phyloP scores from a whole-genome alignment of 140 eudicot species.

The Senecio squalidus region DNA sequence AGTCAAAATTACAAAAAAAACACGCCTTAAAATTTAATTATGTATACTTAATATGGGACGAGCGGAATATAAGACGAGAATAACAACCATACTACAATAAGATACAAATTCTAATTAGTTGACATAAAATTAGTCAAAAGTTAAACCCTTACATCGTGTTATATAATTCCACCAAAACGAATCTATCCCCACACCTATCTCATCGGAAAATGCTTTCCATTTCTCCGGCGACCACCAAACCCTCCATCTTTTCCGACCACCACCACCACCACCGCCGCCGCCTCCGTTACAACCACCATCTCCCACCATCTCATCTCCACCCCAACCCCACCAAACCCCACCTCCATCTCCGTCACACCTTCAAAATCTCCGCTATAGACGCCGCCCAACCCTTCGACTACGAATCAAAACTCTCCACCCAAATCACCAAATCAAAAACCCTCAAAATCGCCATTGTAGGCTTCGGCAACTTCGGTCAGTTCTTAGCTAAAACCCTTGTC shows the following conservation, averaged over 20 bases:
- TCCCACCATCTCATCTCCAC: neutral
- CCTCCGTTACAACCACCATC: neutral
- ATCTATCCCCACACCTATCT: too few relatives aligned
- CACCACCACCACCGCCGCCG: neutral
- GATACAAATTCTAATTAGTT: too few relatives aligned
- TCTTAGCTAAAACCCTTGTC: constrained; percentile 50
- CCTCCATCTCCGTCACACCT: constrained; percentile 5
- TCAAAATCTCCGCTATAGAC: constrained; percentile 36
- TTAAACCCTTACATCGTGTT: too few relatives aligned
- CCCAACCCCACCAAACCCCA: neutral
- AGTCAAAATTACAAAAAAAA: too few relatives aligned
- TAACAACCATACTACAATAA: too few relatives aligned
- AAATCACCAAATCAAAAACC: constrained; percentile 29
- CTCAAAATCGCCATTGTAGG: constrained; percentile 32
- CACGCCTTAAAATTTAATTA: too few relatives aligned
- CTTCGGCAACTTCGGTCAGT: constrained; percentile 70
- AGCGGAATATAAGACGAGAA: too few relatives aligned
- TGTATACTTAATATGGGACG: too few relatives aligned
- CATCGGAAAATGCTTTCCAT: constrained; percentile 8
- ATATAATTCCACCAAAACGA: too few relatives aligned
- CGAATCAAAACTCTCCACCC: constrained; percentile 46
- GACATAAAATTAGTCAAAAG: too few relatives aligned
- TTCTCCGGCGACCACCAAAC: neutral
- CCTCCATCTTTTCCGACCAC: neutral
- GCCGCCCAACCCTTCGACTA: constrained; percentile 53